Evolutionary conservation across 1,284 basidiomycete genomes (phyloP).

Genomic region (Boletellus deceptivus): DNA sequence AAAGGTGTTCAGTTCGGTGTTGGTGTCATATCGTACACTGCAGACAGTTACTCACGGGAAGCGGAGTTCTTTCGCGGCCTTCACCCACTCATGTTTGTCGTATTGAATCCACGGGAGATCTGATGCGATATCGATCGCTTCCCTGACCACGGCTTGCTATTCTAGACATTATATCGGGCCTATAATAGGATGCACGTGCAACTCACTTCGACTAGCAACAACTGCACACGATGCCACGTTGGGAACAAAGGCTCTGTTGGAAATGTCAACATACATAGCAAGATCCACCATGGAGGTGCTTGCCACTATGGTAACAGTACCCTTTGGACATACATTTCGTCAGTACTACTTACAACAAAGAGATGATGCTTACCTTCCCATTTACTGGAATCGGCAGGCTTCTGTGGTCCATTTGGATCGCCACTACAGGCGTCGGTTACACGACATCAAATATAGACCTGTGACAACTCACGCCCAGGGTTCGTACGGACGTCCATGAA

Average conservation of each 20-base stretch:
- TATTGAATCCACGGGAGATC: no score
- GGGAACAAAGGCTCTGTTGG: slow-evolving; percentile 17
- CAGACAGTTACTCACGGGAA: slow-evolving; percentile 10
- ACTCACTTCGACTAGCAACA: slow-evolving; percentile 15
- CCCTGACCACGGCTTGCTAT: slow-evolving; percentile 19
- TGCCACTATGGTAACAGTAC: slow-evolving; percentile 20
- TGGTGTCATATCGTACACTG: no score
- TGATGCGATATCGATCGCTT: neutral
- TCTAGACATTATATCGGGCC: neutral
- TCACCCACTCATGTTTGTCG: neutral
- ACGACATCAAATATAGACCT: neutral
- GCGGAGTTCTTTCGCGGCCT: slow-evolving; percentile 6
- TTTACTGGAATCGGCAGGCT: neutral
- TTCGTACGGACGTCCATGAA: no score
- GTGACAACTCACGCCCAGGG: neutral
- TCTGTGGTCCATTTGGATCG: slow-evolving; percentile 11
- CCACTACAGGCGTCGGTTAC: slow-evolving; percentile 4
- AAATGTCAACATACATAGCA: neutral
- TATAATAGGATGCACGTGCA: neutral
- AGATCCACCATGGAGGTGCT: neutral
- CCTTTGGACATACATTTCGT: slow-evolving; percentile 6
- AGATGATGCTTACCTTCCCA: neutral
- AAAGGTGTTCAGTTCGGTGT: neutral
- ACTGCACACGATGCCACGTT: slow-evolving; percentile 17
- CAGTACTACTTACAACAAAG: neutral